Evolutionary conservation across 2,329 filamentous ascomycete species (phyloP).

Genomic region (Neofusicoccum sp.): DNA sequence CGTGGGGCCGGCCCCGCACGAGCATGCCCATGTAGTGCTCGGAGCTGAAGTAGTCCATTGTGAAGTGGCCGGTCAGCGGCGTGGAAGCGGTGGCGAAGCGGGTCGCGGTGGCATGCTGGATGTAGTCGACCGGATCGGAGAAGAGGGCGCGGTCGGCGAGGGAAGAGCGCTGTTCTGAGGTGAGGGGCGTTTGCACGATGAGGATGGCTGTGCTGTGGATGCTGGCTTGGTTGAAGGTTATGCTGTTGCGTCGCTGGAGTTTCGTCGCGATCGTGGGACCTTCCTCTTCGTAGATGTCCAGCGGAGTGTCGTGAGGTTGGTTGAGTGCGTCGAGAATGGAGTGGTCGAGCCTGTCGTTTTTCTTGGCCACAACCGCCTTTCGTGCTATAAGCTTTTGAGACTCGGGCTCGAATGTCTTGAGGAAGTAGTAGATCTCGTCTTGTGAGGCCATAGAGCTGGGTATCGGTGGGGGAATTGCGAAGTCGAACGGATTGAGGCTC

Average conservation of each 20-base stretch:
- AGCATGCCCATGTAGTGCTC: conserved; percentile 59
- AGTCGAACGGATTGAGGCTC: conserved; percentile 7
- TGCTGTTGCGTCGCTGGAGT: conserved; percentile 30
- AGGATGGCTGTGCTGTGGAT: conserved; percentile 33
- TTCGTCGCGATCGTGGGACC: conserved; percentile 29
- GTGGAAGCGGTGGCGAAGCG: conserved; percentile 47
- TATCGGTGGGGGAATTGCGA: conserved; percentile 33
- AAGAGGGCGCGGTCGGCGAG: conserved; percentile 38
- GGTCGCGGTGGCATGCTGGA: conserved; percentile 43
- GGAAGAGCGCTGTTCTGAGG: conserved; percentile 32
- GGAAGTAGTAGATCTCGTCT: conserved; percentile 43
- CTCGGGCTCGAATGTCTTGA: conserved; percentile 44
- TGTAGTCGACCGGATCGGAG: conserved; percentile 44
- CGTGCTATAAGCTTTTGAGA: conserved; percentile 36
- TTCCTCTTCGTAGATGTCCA: conserved; percentile 57
- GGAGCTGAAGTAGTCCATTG: conserved; percentile 56
- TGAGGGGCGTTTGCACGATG: conserved; percentile 32
- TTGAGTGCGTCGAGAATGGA: conserved; percentile 35
- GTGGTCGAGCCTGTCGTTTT: conserved; percentile 37
- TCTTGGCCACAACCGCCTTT: conserved; percentile 36
- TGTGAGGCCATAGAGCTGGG: conserved; percentile 28
- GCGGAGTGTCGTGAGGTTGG: conserved; percentile 34
- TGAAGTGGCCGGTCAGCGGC: conserved; percentile 49
- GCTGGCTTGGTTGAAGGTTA: conserved; percentile 33
- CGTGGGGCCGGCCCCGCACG: conserved; percentile 54